phyloP scores from a whole-genome alignment of 2,329 filamentous ascomycete genomes.

The Verticillium alfalfae region DNA sequence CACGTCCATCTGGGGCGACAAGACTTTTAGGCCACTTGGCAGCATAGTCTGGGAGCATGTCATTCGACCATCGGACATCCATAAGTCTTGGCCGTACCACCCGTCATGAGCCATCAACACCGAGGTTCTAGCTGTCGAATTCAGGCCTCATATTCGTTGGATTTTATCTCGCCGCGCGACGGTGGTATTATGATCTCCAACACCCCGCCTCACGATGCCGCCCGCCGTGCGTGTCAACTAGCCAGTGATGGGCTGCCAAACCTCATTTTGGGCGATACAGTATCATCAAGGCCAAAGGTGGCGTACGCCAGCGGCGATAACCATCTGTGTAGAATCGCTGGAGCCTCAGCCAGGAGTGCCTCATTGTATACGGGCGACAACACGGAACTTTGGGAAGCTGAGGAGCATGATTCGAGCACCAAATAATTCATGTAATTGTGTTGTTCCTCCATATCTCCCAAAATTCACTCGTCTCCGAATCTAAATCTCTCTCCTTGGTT shows the following conservation, averaged over 20 bases:
- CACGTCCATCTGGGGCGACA: conserved; percentile 1
- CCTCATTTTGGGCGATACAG: neutral
- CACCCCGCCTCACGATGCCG: neutral
- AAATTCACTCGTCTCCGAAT: no score
- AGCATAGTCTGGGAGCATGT: neutral
- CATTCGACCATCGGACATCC: neutral
- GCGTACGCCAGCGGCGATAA: neutral
- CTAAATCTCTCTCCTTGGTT: no score
- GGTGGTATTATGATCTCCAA: neutral
- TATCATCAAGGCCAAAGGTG: neutral
- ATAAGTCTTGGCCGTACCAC: neutral
- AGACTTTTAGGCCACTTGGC: conserved; percentile 2
- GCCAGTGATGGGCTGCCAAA: neutral
- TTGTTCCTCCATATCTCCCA: no score
- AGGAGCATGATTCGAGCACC: no score
- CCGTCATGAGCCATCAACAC: neutral
- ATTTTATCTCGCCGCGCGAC: neutral
- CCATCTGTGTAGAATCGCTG: no score
- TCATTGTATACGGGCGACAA: no score
- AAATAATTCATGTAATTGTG: no score
- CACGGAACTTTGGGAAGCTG: no score
- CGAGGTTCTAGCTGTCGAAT: neutral
- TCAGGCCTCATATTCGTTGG: neutral
- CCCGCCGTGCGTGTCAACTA: neutral
- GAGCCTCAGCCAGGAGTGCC: no score